Base-by-base conservation (phyloP, 2,329 filamentous ascomycete genomes). In the Aspergillus piperis region DNA sequence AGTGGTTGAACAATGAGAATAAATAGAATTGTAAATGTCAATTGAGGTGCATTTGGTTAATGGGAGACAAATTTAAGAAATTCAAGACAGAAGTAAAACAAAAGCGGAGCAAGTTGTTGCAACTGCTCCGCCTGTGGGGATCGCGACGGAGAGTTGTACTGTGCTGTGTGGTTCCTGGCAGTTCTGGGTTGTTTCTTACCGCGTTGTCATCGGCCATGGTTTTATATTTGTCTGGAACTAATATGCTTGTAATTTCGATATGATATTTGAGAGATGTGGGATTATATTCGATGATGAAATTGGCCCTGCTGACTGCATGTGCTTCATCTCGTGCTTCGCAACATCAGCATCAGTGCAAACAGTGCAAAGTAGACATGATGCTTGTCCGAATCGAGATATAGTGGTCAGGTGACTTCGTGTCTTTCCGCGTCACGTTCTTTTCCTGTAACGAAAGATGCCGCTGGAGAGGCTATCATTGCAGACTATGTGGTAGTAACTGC, bases 391-490 rank as follows among this genome's bases (percentile, higher is more conserved):
- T 63, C 6, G 49, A 61, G 64, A 15, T 48, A 65, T 65, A 62
- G 61, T 27, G 44, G n/a, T 23, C 71, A 73, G 58, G 70, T 73
- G 71, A 73, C 50, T 60, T 69, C 71, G 73, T 70, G 69, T 70
- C 53, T n/a, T 25, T 15, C 44, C 53, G 53, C 53, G 53, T 55
- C 53, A 55, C 41, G 53, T n/a, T 42, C 21, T 44, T 47, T 30
- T 15, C 38, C 4, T 25, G 13, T 17, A 8, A 2, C 15, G 8
- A 19, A 19, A n/a, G 8, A 54, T 19, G 11, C 52, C 2, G 4
- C 15, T 36, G 11, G 32, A 36, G 23, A 23, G 5, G 8, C 2
- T 19, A 30, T 32, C 6, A 27, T 30, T 50, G 27, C 23, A n/a
- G n/a, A 8, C 6, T 49, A 27, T 49, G n/a, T 50, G 11, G 15